Base-by-base conservation (phyloP, 2,329 filamentous ascomycete genomes). In the Botrytis tulipae region DNA sequence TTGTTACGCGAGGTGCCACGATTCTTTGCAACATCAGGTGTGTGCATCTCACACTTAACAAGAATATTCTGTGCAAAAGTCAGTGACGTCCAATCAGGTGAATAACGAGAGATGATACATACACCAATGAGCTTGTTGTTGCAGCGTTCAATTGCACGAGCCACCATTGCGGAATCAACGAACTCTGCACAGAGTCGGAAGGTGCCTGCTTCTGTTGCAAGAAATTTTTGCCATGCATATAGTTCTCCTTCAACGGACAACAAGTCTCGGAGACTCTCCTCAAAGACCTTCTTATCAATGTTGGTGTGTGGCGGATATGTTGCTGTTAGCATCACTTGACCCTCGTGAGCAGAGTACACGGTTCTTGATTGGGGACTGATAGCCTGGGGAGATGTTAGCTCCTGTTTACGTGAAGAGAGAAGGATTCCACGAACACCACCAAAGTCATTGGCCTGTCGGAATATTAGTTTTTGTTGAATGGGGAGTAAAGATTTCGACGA, bases 151-250 rank as follows among this genome's bases (percentile, higher is more conserved):
- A 85, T 81, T 8, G 85, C 84, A 7, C 78, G 77, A 25, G 83
- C 63, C 16, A 86, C 85, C 70, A 84, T 80, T 3, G 84, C 82
- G 35, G 83, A 81, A 74, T 89, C 87, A 70, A 84, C 85, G 73
- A 86, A 90, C 76, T 90, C 88, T 2, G 85, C 84, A 65, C 88
- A 80, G 12, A 86, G 85, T 71, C 82, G 84, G 75, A 87, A 83
- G 9, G 84, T 79, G 8, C 83, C 84, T 60, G 84, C 83, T 10
- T 83, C 82, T 20, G 81, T 82, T 12, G 72, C 73, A 22, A 81
- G 77, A 20, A 83, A 80, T 46, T 82, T 83, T 67, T 86, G 82
- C 76, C 88, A 85, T 0, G 87, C 86, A 75, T 86, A 88, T 0
- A 90, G 78, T 18, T 85, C 84, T 0, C 88, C 88, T 69, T 88